A percentile compares a stretch with the other conserved stretches of the same genome.
Conservation (phyloP, 75 land plant species). For the Gnetum montanum region DNA sequence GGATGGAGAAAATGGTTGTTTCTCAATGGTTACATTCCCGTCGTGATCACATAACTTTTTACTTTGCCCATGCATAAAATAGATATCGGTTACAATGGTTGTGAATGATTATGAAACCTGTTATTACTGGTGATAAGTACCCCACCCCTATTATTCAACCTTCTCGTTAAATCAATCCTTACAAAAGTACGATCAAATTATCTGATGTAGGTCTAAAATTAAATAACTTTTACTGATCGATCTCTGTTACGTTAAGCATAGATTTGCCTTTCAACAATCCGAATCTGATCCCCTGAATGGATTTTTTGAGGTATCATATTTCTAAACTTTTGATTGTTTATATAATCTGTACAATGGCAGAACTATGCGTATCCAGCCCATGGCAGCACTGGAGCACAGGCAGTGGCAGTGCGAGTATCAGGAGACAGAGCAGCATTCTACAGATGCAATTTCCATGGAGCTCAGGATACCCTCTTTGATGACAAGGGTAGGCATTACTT, state of each 20-base stretch:
- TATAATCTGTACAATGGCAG: conserved; percentile 1
- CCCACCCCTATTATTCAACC: too few relatives aligned
- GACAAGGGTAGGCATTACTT: conserved; percentile 51
- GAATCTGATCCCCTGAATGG: not conserved
- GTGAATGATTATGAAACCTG: too few relatives aligned
- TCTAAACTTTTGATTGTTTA: not conserved
- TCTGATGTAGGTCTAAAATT: not conserved
- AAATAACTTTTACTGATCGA: not conserved
- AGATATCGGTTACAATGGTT: too few relatives aligned
- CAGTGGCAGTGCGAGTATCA: conserved; percentile 51
- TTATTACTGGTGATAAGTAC: too few relatives aligned
- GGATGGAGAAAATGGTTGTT: too few relatives aligned
- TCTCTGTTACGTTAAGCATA: not conserved
- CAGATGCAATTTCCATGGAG: conserved; percentile 60
- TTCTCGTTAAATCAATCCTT: not conserved
- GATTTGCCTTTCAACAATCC: not conserved
- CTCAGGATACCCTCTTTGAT: conserved; percentile 57
- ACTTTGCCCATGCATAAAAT: too few relatives aligned
- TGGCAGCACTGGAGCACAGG: conserved; percentile 22
- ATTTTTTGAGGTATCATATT: not conserved
- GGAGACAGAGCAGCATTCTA: conserved; percentile 74
- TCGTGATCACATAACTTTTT: too few relatives aligned
- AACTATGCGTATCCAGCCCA: conserved; percentile 20
- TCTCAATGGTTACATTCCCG: too few relatives aligned
- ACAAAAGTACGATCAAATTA: not conserved